phyloP scores from a whole-genome alignment of 2,329 filamentous ascomycete species.

The Pseudopithomyces chartarum region DNA sequence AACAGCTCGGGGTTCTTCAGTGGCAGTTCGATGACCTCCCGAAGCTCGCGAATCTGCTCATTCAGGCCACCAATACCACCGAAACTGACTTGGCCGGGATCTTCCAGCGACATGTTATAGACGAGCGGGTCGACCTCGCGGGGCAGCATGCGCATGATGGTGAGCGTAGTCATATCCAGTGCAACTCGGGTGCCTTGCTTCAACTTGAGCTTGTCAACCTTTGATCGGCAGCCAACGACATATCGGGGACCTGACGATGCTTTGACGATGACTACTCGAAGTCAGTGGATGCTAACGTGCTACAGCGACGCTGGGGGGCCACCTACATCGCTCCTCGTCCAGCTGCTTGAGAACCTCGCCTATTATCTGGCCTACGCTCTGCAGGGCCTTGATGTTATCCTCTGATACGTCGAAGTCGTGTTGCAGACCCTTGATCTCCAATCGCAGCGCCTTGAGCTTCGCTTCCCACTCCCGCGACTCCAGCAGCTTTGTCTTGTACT shows the following conservation, averaged over 20 bases:
- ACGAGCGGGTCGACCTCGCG: conserved; percentile 97
- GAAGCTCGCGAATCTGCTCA: conserved; percentile 95
- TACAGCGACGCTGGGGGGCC: not conserved
- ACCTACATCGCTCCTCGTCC: conserved; percentile 95
- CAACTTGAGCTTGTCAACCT: conserved; percentile 95
- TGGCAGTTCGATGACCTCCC: conserved; percentile 96
- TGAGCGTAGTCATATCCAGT: conserved; percentile 98
- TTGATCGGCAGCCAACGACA: conserved; percentile 96
- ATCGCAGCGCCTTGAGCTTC: conserved; percentile 89
- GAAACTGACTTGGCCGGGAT: conserved; percentile 97
- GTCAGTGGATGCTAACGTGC: conserved; percentile 19
- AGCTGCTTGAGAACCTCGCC: conserved; percentile 98
- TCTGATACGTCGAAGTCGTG: conserved; percentile 96
- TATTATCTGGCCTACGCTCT: conserved; percentile 99
- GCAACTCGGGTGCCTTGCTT: conserved; percentile 98
- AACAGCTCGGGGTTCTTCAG: conserved; percentile 99
- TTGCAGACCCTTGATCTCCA: conserved; percentile 95
- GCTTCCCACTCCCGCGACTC: conserved; percentile 99
- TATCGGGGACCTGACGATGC: conserved; percentile 96
- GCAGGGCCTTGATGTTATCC: conserved; percentile 98
- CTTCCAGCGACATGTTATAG: conserved; percentile 99
- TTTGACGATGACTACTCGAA: conserved; percentile 85
- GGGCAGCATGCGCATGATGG: conserved; percentile 99
- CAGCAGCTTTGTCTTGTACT: conserved; percentile 64
- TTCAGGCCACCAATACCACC: conserved; percentile 96